Conservation (phyloP, 1,139 yeast species). For the Nakaseomyces sp. region DNA sequence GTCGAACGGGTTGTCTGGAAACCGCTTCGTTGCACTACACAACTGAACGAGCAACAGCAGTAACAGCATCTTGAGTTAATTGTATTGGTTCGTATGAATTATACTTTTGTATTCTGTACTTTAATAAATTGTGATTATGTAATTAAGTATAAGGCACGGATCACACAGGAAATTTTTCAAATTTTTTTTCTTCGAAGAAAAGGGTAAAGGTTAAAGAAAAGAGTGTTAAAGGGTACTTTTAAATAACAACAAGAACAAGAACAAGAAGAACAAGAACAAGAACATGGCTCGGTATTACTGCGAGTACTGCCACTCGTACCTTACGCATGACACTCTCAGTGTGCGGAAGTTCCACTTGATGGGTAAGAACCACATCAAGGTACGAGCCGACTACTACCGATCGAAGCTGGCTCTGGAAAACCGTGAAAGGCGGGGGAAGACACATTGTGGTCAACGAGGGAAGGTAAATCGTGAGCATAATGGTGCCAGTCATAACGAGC, state of each 20-base stretch:
- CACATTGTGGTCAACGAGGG: too few species aligned
- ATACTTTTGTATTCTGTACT: too few species aligned
- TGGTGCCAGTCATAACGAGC: constrained; percentile 1
- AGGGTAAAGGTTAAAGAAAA: not conserved
- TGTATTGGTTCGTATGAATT: too few species aligned
- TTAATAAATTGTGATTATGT: too few species aligned
- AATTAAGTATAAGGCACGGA: too few species aligned
- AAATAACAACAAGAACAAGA: not conserved
- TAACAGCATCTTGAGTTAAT: not conserved
- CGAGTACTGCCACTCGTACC: constrained; percentile 76
- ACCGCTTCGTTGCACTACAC: not conserved
- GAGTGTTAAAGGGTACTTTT: not conserved
- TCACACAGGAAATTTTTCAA: too few species aligned
- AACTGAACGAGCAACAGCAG: not conserved
- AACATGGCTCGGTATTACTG: constrained; percentile 55
- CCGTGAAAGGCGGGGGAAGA: too few species aligned
- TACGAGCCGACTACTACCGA: constrained; percentile 64
- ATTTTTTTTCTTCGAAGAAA: too few species aligned
- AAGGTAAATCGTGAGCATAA: too few species aligned
- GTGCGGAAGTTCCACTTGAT: constrained; percentile 75
- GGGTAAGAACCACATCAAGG: constrained; percentile 71
- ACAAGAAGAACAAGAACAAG: not conserved
- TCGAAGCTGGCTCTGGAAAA: constrained; percentile 10
- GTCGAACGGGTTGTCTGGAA: constrained; percentile 6
- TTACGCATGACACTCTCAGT: constrained; percentile 84